phyloP scores from a whole-genome alignment of 176 grass and related monocot genomes.

The Lolium perenne region DNA sequence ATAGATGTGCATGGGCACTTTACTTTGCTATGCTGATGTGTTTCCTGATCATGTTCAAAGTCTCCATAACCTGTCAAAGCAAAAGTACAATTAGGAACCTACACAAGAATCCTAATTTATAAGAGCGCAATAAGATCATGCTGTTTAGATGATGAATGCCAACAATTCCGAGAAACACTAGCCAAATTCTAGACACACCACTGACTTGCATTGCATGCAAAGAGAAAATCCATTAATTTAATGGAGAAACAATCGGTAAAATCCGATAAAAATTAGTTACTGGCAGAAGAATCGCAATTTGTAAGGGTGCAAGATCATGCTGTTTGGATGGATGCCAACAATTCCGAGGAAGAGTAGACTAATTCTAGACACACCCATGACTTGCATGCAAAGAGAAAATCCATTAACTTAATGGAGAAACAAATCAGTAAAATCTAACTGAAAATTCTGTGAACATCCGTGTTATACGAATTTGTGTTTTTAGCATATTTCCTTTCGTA shows the following conservation, averaged over 20 bases:
- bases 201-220: slow-evolving; percentile 9
- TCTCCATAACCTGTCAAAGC: slow-evolving; percentile 64
- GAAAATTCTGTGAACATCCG: not conserved
- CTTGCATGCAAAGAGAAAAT: slow-evolving; percentile 10
- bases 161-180: slow-evolving; percentile 21
- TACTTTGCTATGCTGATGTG: slow-evolving; percentile 56
- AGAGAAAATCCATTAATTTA: not conserved
- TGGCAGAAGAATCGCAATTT: not conserved
- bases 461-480: not conserved
- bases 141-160: slow-evolving; percentile 13
- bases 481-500: not conserved
- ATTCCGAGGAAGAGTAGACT: slow-evolving; percentile 25
- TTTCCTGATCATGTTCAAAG: slow-evolving; percentile 65
- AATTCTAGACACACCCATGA: not conserved
- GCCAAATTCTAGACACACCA: not conserved
- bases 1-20: not conserved
- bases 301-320: not conserved
- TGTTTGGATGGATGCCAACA: slow-evolving; percentile 13
- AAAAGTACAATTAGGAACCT: not conserved
- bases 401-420: not conserved
- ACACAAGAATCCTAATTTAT: not conserved
- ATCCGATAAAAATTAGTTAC: not conserved
- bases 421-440: not conserved
- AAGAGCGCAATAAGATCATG: not conserved
- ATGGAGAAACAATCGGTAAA: not conserved